Evolutionary conservation across 106 monocot genomes (phyloP).

Genomic region (Chionographis japonica): DNA sequence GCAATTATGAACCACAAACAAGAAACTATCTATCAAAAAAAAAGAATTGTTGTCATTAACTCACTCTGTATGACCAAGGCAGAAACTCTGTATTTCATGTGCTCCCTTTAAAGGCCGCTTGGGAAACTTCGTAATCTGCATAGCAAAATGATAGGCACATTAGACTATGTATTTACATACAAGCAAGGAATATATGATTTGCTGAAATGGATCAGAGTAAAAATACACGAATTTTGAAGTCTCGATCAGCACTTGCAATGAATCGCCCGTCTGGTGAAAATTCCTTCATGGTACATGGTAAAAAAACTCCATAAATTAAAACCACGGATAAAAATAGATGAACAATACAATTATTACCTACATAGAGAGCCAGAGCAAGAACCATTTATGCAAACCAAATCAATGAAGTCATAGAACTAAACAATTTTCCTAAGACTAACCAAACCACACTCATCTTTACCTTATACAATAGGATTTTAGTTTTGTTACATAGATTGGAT

Average conservation of each 20-base stretch:
- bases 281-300: constrained; percentile 48
- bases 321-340: background rate
- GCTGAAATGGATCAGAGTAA: background rate
- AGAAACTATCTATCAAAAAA: no score
- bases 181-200: background rate
- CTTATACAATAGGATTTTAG: no score
- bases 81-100: constrained; percentile 97
- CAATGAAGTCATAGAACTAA: background rate
- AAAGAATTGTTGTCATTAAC: constrained; percentile 11
- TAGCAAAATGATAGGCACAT: background rate
- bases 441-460: no score
- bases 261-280: constrained; percentile 82
- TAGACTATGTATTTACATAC: background rate
- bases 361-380: background rate
- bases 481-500: no score
- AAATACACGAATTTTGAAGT: constrained; percentile 94
- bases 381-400: background rate
- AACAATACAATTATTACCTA: background rate
- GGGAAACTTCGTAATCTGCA: constrained; percentile 72
- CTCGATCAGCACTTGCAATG: constrained; percentile 91
- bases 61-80: constrained; percentile 97
- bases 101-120: constrained; percentile 55
- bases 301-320: background rate
- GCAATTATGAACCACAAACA: no score
- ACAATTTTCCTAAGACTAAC: no score